phyloP scores from a whole-genome alignment of 2,329 filamentous ascomycete species.

The Stachybotrys chlorohalonatus region DNA sequence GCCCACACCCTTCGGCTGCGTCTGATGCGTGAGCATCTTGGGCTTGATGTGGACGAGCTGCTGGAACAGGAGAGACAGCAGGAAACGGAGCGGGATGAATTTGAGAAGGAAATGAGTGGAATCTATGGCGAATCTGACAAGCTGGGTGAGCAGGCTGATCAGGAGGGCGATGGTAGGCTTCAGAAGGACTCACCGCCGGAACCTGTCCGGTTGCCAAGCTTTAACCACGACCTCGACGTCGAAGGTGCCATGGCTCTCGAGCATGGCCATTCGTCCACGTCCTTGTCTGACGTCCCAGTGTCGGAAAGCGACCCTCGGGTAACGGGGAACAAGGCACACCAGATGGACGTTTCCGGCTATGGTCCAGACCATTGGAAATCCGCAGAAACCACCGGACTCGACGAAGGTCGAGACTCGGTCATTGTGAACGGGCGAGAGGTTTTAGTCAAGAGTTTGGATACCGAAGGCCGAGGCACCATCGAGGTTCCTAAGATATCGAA shows the following conservation, averaged over 20 bases:
- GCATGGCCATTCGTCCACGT: not conserved
- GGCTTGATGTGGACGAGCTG: constrained; percentile 88
- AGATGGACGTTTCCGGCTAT: constrained; percentile 68
- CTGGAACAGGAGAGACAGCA: constrained; percentile 67
- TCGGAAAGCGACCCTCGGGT: constrained; percentile 25
- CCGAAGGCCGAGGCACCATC: constrained; percentile 55
- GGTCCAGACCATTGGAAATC: constrained; percentile 68
- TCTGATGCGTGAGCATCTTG: constrained; percentile 92
- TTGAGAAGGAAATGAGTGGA: constrained; percentile 50
- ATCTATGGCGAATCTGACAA: constrained; percentile 44
- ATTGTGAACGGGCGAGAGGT: constrained; percentile 63
- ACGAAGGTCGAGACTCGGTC: constrained; percentile 61
- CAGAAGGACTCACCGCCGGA: constrained; percentile 32
- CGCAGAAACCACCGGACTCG: constrained; percentile 50
- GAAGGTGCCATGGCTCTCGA: constrained; percentile 40
- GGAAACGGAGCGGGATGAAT: constrained; percentile 51
- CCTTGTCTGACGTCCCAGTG: constrained; percentile 10
- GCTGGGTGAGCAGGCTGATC: constrained; percentile 9
- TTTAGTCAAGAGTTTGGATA: constrained; percentile 52
- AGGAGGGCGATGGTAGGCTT: constrained; percentile 1
- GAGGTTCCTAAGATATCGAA: constrained; percentile 28
- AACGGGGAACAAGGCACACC: constrained; percentile 52
- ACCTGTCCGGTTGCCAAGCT: constrained; percentile 37
- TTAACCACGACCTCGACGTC: constrained; percentile 56
- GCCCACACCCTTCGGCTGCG: constrained; percentile 87